Conservation (phyloP, 1,139 yeast species). For the Yamadazyma pseudoaaseri region DNA sequence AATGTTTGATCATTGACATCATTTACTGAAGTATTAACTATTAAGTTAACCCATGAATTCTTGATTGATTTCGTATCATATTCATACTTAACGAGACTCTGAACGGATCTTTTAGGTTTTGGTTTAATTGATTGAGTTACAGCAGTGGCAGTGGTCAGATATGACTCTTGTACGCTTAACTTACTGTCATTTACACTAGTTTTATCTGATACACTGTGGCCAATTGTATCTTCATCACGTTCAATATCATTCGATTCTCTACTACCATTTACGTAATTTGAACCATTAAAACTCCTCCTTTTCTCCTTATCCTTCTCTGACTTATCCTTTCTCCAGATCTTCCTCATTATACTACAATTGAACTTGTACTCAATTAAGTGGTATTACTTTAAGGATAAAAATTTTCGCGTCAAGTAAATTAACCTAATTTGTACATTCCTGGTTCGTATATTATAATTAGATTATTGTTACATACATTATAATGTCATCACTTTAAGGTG, state of each 20-base stretch:
- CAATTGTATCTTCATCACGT: neutral
- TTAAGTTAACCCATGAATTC: constrained; percentile 46
- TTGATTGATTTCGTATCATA: constrained; percentile 33
- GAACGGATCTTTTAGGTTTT: constrained; percentile 11
- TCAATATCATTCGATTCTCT: constrained; percentile 8
- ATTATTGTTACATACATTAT: neutral
- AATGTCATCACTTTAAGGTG: no score
- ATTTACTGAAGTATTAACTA: constrained; percentile 28
- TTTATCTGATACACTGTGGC: neutral
- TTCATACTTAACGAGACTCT: constrained; percentile 29
- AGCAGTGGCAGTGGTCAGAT: neutral
- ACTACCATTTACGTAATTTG: constrained; percentile 2
- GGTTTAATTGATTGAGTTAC: neutral
- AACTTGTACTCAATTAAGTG: neutral
- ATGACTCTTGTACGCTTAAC: constrained; percentile 3
- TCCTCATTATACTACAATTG: constrained; percentile 15
- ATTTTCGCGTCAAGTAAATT: constrained; percentile 7
- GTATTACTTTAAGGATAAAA: constrained; percentile 4
- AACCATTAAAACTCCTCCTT: constrained; percentile 12
- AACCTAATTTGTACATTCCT: no score
- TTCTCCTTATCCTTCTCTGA: constrained; percentile 15
- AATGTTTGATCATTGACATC: constrained; percentile 40
- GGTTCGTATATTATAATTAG: neutral
- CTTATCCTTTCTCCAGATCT: constrained; percentile 19
- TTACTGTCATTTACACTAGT: neutral